Base-by-base conservation (phyloP, 768 basidiomycete species). In the Boletus subparvulus region DNA sequence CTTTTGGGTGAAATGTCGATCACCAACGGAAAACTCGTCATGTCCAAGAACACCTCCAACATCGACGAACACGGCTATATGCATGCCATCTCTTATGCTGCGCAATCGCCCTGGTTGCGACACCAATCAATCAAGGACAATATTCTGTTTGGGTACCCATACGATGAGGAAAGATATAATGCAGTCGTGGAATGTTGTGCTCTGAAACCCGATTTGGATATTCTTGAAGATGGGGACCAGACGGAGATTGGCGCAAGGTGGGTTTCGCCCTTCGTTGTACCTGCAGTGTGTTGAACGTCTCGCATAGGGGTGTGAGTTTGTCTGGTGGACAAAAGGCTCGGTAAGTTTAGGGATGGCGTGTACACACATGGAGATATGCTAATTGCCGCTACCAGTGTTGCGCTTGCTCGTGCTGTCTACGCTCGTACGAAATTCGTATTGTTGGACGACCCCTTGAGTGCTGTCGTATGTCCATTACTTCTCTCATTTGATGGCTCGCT, bases 141-240 rank as follows among this genome's bases (percentile, higher is more conserved):
- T 65, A 90, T 94, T 65, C 71, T 90, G 11, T 93, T 93, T 67
- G 90, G 89, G 0, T 81, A 82, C 60, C 84, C 85, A 1, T 74
- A 69, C 42, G 87, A 90, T 50, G 83, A 89, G 59, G 83, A 85
- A 59, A 77, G 91, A 47, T 94, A 94, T 61, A 73, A 86, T 11
- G 77, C 75, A 0, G 91, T 93, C 28, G 69, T 95, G n/a, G 86
- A 92, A 50, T 88, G 84, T 14, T 98, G 95, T 65, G 94, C 93
- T 1, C 71, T 98, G 50, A 74, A 69, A 30, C 84, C 88, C 0
- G 96, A 98, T 75, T 71, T 98, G 54, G 83, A 88, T 6, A 81
- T 94, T 12, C 71, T 98, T 2, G 91, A 95, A 54, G 87, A 94
- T 64, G 96, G 96, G 0, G 94, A 92, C 65, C 75, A 73, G 52